Conservation (phyloP, 441 rosid species). For the Breynia disticha region DNA sequence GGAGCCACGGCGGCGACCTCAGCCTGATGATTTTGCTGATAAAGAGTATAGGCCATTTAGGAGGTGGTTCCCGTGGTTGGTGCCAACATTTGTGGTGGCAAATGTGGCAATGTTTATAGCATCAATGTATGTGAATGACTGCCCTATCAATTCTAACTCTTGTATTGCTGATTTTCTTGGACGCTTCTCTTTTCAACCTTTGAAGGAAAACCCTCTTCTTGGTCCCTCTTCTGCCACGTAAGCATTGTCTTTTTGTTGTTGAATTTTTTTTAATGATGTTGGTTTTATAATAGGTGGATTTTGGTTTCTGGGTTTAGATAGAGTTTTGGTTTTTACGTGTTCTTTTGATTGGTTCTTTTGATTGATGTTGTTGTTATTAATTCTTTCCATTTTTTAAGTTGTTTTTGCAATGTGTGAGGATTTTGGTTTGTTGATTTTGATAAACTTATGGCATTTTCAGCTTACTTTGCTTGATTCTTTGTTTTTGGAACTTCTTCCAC, state of each 20-base stretch:
- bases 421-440: no score
- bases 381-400: no score
- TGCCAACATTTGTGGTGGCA: slow-evolving; percentile 55
- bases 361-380: no score
- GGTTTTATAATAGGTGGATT: background rate
- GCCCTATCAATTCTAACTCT: slow-evolving; percentile 43
- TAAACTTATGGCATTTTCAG: no score
- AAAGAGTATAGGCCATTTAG: slow-evolving; percentile 39
- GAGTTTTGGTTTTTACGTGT: no score
- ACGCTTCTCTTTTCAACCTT: slow-evolving; percentile 72
- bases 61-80: slow-evolving; percentile 65
- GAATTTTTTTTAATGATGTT: no score
- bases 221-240: slow-evolving; percentile 83
- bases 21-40: no score
- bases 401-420: no score
- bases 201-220: slow-evolving; percentile 82
- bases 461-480: no score
- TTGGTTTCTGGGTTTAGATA: background rate
- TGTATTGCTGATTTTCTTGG: slow-evolving; percentile 54
- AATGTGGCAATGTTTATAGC: slow-evolving; percentile 41
- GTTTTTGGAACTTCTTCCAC: no score
- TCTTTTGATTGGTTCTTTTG: no score
- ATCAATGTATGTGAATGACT: slow-evolving; percentile 67
- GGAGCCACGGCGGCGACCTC: background rate
- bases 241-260: slow-evolving; percentile 16